Conservation (phyloP, 2,329 filamentous ascomycete species). For the Erysiphe neolycopersici region DNA sequence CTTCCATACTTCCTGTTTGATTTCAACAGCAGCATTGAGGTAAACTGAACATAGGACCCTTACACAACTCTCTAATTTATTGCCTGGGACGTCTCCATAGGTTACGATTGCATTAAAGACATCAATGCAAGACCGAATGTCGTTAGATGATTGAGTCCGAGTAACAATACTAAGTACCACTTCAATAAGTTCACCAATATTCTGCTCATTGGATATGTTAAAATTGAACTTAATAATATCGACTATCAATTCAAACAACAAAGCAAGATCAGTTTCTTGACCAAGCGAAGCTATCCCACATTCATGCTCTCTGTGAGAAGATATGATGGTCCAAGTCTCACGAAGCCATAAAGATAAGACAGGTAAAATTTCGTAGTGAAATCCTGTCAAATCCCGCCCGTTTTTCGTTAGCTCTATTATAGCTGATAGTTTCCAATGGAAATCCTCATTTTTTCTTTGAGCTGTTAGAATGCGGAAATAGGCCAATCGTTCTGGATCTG, state of each 20-base stretch:
- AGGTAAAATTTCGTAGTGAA: constrained; percentile 39
- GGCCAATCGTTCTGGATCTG: constrained; percentile 37
- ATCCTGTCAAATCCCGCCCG: constrained; percentile 35
- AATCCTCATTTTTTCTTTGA: constrained; percentile 30
- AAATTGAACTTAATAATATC: constrained; percentile 54
- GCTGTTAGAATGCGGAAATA: constrained; percentile 36
- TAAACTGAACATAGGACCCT: constrained; percentile 48
- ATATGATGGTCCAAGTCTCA: constrained; percentile 25
- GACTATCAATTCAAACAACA: constrained; percentile 36
- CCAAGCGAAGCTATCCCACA: constrained; percentile 17
- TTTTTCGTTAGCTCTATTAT: constrained; percentile 32
- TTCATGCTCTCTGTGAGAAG: constrained; percentile 23
- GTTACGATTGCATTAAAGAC: constrained; percentile 46
- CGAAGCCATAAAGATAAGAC: constrained; percentile 34
- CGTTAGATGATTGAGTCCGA: constrained; percentile 34
- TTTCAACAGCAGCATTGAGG: constrained; percentile 27
- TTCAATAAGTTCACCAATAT: constrained; percentile 33
- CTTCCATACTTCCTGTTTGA: constrained; percentile 40
- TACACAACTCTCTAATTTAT: constrained; percentile 36
- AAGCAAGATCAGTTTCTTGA: constrained; percentile 34
- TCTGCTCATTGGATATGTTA: constrained; percentile 34
- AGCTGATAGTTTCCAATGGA: constrained; percentile 36
- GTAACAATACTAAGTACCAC: constrained; percentile 39
- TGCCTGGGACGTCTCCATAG: constrained; percentile 39
- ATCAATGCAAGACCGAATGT: constrained; percentile 38